Evolutionary conservation across 192 early-diverging fungal genomes (phyloP).

Genomic region (Rhizoclosmatium sp.): DNA sequence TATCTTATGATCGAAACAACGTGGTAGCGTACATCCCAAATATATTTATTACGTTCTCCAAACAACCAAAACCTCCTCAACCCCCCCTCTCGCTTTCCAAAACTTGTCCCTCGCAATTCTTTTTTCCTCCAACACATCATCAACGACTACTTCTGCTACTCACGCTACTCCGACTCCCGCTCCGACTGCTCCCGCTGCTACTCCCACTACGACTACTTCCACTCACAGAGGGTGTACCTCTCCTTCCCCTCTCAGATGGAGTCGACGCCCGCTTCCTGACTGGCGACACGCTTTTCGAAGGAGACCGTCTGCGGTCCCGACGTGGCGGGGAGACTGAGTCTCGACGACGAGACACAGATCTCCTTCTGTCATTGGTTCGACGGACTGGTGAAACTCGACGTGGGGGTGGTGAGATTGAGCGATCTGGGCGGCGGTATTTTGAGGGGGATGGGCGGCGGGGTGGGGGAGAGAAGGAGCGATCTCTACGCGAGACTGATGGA

Average conservation of each 20-base stretch:
- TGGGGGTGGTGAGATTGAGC: not conserved
- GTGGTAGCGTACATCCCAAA: too few species aligned
- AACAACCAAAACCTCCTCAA: too few species aligned
- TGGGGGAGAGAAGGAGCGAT: too few species aligned
- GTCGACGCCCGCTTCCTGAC: not conserved
- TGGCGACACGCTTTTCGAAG: not conserved
- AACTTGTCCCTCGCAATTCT: too few species aligned
- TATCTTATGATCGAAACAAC: too few species aligned
- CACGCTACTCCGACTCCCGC: slow-evolving; percentile 72
- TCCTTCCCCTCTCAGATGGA: not conserved
- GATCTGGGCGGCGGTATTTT: too few species aligned
- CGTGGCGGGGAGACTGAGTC: not conserved
- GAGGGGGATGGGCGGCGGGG: too few species aligned
- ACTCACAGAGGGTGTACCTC: not conserved
- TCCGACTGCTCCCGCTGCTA: slow-evolving; percentile 76
- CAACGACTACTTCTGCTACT: not conserved
- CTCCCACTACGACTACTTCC: slow-evolving; percentile 9
- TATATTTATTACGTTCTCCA: too few species aligned
- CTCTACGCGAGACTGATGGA: too few species aligned
- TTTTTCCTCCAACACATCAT: not conserved
- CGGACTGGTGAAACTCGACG: not conserved
- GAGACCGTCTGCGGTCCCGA: not conserved
- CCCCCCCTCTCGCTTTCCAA: too few species aligned
- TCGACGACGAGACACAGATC: not conserved
- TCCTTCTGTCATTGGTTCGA: not conserved